These are phyloP conservation scores for Physcomitrium patens DNA, from an alignment of 225 moss, liverwort and hornwort species.

Conservation along the genomic window DNA sequence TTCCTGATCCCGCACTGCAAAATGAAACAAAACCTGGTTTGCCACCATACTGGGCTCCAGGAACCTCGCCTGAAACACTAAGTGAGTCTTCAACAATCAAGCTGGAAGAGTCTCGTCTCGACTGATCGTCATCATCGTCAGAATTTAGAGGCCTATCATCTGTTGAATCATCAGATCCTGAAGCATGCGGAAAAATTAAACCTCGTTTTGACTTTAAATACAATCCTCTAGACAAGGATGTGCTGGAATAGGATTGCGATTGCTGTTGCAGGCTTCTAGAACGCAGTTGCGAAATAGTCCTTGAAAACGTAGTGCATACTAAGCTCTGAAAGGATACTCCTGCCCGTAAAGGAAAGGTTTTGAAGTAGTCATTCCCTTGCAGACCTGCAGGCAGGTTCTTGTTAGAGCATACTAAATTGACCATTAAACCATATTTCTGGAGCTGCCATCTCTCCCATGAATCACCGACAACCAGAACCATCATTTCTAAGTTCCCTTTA, in stretches of 20 bases:
- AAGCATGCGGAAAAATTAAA: slow-evolving; percentile 27
- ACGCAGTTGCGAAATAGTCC: slow-evolving; percentile 20
- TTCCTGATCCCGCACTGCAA: slow-evolving; percentile 30
- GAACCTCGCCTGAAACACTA: slow-evolving; percentile 51
- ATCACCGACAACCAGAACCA: not conserved
- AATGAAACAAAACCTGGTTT: slow-evolving; percentile 63
- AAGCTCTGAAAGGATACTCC: slow-evolving; percentile 25
- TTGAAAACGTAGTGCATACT: slow-evolving; percentile 12
- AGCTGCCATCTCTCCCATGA: not conserved
- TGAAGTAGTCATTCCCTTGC: slow-evolving; percentile 24
- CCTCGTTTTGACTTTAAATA: slow-evolving; percentile 27
- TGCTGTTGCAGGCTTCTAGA: slow-evolving; percentile 29
- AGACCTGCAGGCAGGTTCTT: slow-evolving; percentile 41
- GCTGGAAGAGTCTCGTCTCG: slow-evolving; percentile 43
- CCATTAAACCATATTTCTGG: slow-evolving; percentile 1
- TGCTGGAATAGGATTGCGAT: slow-evolving; percentile 19
- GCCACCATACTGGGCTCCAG: slow-evolving; percentile 35
- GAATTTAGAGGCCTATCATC: slow-evolving; percentile 35
- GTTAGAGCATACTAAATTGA: slow-evolving; percentile 6
- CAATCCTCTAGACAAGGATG: slow-evolving; percentile 21
- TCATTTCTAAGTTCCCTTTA: not conserved
- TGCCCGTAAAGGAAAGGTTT: slow-evolving; percentile 30
- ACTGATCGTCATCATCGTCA: slow-evolving; percentile 32
- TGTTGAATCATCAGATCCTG: slow-evolving; percentile 40
- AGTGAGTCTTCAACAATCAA: slow-evolving; percentile 40